Conservation (phyloP, 192 early-diverging fungal species). For the Rhizophagus clarus region DNA sequence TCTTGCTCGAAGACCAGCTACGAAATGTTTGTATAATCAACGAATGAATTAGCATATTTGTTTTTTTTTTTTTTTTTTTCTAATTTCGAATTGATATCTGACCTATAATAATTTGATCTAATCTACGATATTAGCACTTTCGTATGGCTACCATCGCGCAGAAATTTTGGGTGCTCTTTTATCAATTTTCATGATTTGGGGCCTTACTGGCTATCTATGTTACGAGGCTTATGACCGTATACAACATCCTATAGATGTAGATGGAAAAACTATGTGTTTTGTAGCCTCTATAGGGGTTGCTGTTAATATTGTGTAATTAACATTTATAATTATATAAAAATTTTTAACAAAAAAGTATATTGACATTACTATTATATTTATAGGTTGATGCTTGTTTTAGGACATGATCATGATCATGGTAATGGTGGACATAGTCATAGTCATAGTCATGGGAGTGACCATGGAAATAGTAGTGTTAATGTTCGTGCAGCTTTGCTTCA, state of each 20-base stretch:
- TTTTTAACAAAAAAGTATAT: background rate
- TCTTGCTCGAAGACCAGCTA: conserved; percentile 62
- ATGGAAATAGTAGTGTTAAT: conserved; percentile 61
- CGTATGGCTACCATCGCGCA: conserved; percentile 77
- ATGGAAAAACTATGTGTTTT: conserved; percentile 70
- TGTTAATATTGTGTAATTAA: conserved; percentile 71
- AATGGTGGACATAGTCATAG: conserved; percentile 36
- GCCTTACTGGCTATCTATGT: conserved; percentile 67
- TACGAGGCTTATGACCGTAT: conserved; percentile 72
- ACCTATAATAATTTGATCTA: conserved; percentile 7
- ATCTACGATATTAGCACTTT: conserved; percentile 38
- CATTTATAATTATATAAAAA: background rate
- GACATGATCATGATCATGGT: conserved; percentile 36
- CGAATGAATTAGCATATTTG: background rate
- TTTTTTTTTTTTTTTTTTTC: background rate
- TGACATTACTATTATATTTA: conserved; percentile 10
- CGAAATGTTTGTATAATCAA: conserved; percentile 46
- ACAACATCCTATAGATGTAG: conserved; percentile 59
- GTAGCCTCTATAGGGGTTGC: conserved; percentile 73
- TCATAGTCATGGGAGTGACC: conserved; percentile 38
- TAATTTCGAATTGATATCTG: conserved; percentile 5
- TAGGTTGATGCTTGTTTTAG: conserved; percentile 59
- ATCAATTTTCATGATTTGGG: conserved; percentile 82
- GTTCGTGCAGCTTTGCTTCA: conserved; percentile 75
- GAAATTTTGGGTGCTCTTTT: conserved; percentile 78